Base-by-base conservation (phyloP, 2,329 filamentous ascomycete species). In the Penicillium hordei region DNA sequence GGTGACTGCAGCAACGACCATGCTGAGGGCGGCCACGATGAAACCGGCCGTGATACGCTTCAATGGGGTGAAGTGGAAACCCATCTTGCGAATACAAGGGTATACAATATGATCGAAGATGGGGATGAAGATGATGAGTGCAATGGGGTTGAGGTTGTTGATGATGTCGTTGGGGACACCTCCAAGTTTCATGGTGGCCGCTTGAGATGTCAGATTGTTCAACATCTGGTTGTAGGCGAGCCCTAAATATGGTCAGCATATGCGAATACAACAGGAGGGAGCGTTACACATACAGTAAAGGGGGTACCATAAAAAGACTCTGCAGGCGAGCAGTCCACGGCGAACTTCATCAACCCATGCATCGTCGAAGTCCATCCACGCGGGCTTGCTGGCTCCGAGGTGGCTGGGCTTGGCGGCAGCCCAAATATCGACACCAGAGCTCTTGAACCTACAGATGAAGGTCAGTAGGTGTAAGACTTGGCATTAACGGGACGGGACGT, bases 321-420 rank as follows among this genome's bases (percentile, higher is more conserved):
- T 81, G 78, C 87, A 90, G 56, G 88, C 87, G 65, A 83, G 80
- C 56, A 89, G 78, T 60, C 88, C 89, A 74, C 89, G 87, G 52
- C 81, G 81, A 48, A 92, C 86, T 70, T 93, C 88, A 70, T 91
- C 89, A 34, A 93, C 89, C 89, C 89, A 93, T 52, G 85, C 84
- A 65, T 93, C 90, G 61, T 93, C 89, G 65, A 91, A 92, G 0
- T 86, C 89, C 87, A 93, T 92, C 70, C 70, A 72, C 5, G n/a
- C n/a, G 1, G 70, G 70, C 10, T 67, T 67, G 40, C 53, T 53
- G 2, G 61, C 40, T 0, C 69, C 68, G 6, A 72, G 46, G 3
- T 44, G 52, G 23, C 59, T 67, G 4, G 70, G 70, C 65, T 76
- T 81, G 70, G 68, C 68, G 0, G 51, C 34, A 0, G 68, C 61